Percentiles rank a stretch among this genome's conserved stretches.
These are phyloP conservation scores for Pichia inconspicua DNA, from an alignment of 1,139 yeast genomes.

Conservation along the genomic window DNA sequence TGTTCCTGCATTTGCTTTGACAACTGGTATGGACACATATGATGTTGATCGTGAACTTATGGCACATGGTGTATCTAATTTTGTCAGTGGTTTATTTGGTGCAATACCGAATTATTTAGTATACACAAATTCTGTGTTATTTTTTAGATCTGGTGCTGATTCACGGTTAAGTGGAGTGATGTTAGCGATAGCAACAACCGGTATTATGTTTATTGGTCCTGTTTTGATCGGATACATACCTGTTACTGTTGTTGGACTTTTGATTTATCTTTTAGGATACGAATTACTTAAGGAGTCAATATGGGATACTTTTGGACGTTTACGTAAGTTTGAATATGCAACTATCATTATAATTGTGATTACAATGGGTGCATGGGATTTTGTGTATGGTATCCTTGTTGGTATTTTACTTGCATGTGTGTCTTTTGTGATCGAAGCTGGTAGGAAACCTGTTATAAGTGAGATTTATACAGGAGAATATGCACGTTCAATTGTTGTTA, in stretches of 20 bases:
- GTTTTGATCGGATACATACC: conserved; percentile 90
- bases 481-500: conserved; percentile 84
- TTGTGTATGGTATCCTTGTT: conserved; percentile 83
- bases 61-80: conserved; percentile 93
- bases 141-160: conserved; percentile 92
- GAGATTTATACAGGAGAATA: conserved; percentile 82
- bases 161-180: conserved; percentile 80
- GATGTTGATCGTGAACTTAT: conserved; percentile 90
- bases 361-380: conserved; percentile 94
- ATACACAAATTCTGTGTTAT: conserved; percentile 85
- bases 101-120: conserved; percentile 91
- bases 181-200: conserved; percentile 73
- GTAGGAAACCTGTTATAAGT: conserved; percentile 71
- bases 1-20: conserved; percentile 93
- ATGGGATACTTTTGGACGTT: conserved; percentile 73
- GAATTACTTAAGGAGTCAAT: conserved; percentile 83
- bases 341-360: conserved; percentile 80
- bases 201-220: conserved; percentile 83
- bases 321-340: conserved; percentile 67
- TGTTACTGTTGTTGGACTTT: conserved; percentile 88
- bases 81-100: conserved; percentile 74
- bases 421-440: conserved; percentile 86
- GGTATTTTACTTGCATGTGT: conserved; percentile 89
- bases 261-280: conserved; percentile 83
- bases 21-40: conserved; percentile 75